Evolutionary conservation across 208 protist species (phyloP).

Genomic region (Porcisia hertigi): DNA sequence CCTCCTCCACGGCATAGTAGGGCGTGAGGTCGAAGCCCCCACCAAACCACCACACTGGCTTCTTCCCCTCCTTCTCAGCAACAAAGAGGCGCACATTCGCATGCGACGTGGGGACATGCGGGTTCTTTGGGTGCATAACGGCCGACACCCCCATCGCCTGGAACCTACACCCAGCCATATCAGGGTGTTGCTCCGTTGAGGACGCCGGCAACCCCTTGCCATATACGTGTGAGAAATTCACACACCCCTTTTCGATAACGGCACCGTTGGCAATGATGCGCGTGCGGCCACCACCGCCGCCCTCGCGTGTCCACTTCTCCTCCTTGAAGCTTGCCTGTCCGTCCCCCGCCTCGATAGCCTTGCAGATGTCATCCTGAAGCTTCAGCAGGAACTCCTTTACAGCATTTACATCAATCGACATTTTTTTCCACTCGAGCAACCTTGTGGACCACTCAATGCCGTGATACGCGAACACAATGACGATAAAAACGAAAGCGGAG

Average conservation of each 20-base stretch:
- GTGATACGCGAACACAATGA: slow-evolving; percentile 6
- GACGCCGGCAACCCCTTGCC: slow-evolving; percentile 52
- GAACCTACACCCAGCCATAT: slow-evolving; percentile 48
- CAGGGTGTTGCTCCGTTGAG: slow-evolving; percentile 36
- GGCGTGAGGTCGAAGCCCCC: slow-evolving; percentile 91
- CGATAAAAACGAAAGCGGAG: background rate
- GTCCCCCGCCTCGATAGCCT: slow-evolving; percentile 41
- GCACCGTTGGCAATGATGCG: slow-evolving; percentile 50
- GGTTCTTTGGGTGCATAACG: slow-evolving; percentile 84
- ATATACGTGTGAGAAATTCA: slow-evolving; percentile 75
- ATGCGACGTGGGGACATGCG: slow-evolving; percentile 84
- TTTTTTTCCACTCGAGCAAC: background rate
- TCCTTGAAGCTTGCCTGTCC: slow-evolving; percentile 52
- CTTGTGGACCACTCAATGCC: background rate
- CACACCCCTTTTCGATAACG: slow-evolving; percentile 80
- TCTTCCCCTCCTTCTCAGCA: slow-evolving; percentile 37
- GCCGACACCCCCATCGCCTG: slow-evolving; percentile 82
- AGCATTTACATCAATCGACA: slow-evolving; percentile 28
- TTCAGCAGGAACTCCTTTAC: slow-evolving; percentile 37
- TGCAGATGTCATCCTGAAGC: slow-evolving; percentile 63
- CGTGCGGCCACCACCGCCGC: slow-evolving; percentile 59
- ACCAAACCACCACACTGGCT: slow-evolving; percentile 89
- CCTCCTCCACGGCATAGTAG: slow-evolving; percentile 70
- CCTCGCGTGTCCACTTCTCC: slow-evolving; percentile 57
- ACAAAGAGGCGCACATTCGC: slow-evolving; percentile 89